Evolutionary conservation across 1,284 basidiomycete genomes (phyloP), one percentile per base, ranked within the genome.

Genomic region (Ceratobasidium sp.): DNA sequence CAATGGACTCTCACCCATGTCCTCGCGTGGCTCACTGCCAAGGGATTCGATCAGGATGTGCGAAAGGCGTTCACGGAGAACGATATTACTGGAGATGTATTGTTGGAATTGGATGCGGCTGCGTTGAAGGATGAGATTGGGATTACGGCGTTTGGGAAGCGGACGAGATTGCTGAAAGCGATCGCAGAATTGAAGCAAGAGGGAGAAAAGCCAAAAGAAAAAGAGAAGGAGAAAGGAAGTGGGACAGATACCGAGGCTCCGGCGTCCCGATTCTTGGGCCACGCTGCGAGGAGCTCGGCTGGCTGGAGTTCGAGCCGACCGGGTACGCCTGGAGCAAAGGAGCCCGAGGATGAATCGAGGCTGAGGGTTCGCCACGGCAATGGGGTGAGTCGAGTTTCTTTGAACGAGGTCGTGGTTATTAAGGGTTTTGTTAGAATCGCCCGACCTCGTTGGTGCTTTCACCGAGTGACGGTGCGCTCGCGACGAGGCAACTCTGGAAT

Each of bases 51-150:
- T 81, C 89, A 93, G 74, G 87, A 89, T 64, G 92, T 96, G 1
- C 70, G 56, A 77, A 33, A 40, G 80, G 28, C 61, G 74, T 64
- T n/a, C 69, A 33, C 83, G 94, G 96, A 98, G 85, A 97, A 99
- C 90, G 97, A 99, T 85, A 99, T 99, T 79, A 95, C 96, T 0
- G 97, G 98, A 17, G 98, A 99, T 82, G 94, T 99, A 28, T 89
- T 99, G 4, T 90, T 99, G 77, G 97, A 98, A 81, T 93, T 99
- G 80, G 96, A 99, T 81, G 91, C 93, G 68, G 94, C 93, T 82
- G 88, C 98, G 23, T 91, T 99, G 82, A 99, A 99, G 86, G 87
- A 86, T n/a, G 98, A 99, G 86, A 94, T 99, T 79, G 98, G 97
- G 65, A 96, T 99, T 80, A 87, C 90, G 80, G 96, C 96, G 1